Percentiles rank a stretch among this genome's conserved stretches.
phyloP scores from a whole-genome alignment of 2,329 filamentous ascomycete species.

The Alternaria gansuensis region DNA sequence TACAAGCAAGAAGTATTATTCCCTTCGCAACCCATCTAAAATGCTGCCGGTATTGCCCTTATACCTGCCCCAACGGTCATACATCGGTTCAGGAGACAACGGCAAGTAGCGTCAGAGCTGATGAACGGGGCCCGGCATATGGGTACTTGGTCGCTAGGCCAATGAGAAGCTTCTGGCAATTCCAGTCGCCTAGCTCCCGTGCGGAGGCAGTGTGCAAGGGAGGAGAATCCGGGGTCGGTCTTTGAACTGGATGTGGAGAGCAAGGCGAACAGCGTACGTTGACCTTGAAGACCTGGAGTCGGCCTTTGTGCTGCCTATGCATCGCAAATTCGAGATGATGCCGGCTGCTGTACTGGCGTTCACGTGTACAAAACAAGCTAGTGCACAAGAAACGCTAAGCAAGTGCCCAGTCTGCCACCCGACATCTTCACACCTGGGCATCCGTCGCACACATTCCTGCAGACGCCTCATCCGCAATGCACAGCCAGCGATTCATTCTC shows the following conservation, averaged over 20 bases:
- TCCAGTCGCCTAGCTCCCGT: constrained; percentile 7
- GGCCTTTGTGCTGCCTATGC: constrained; percentile 15
- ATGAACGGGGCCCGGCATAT: constrained; percentile 6
- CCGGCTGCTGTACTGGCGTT: constrained; percentile 1
- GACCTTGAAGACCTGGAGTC: neutral
- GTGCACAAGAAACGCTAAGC: constrained; percentile 6
- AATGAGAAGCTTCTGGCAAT: constrained; percentile 5
- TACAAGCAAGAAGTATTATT: neutral
- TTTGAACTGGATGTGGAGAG: constrained; percentile 25
- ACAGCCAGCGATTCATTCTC: constrained; percentile 1
- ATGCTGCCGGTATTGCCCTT: neutral
- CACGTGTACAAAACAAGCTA: constrained; percentile 11
- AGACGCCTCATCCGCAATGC: neutral
- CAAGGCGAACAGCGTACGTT: neutral
- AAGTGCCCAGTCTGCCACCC: constrained; percentile 5
- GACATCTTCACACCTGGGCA: constrained; percentile 2
- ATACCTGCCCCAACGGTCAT: neutral
- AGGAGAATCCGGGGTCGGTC: constrained; percentile 32
- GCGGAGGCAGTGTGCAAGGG: constrained; percentile 15
- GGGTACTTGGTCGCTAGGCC: constrained; percentile 1
- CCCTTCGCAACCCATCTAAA: neutral
- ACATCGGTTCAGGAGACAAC: neutral
- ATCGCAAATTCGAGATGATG: neutral
- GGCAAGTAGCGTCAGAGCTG: neutral
- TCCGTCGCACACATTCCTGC: neutral